Base-by-base conservation (phyloP, 495 filamentous ascomycete genomes). In the Hapsidospora chrysogenum region DNA sequence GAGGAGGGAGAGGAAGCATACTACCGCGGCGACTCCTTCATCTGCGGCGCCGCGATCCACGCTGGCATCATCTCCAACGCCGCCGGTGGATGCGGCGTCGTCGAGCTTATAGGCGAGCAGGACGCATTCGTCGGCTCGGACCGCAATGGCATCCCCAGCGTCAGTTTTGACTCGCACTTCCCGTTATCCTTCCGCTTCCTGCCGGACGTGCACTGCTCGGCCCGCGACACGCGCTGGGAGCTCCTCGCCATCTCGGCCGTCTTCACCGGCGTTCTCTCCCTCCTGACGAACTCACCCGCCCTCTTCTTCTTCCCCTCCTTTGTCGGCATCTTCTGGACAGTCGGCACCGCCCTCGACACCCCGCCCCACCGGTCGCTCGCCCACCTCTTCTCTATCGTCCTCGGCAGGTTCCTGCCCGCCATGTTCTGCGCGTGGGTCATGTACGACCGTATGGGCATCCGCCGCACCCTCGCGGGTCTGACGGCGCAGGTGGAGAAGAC, bases 21-120 rank as follows among this genome's bases (percentile, higher is more conserved):
- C 57, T 92, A 92, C 49, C 72, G 84, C 2, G 78, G 76, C 1
- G 84, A 92, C 47, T 87, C 82, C 14, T 83, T 83, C 44, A 71
- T 89, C 37, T 92, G 84, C 49, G 72, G 75, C 30, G 61, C 82
- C 9, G 83, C 83, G 5, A 78, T 92, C 25, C 84, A 92, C 48
- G 66, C 78, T 0, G 83, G 84, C 9, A 45, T 81, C 28, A 68
- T 85, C 35, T 69, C 69, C 10, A 67, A 85, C 41, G 51, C 62
- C 1, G 58, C 60, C 8, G 85, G 84, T 15, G 85, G 84, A 3
- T 92, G 84, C 42, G 84, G 81, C 31, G 72, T 84, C 11, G 65
- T 74, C 17, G 63, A 64, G 32, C 60, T 85, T 11, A 54, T 76
- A n/a, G 84, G 85, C 19, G 59, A 70, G 19, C 69, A 74, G 35